Percentiles rank a stretch among this genome's conserved stretches.
Evolutionary conservation across 2,329 filamentous ascomycete species (phyloP).

Genomic region (Claviceps sp.): DNA sequence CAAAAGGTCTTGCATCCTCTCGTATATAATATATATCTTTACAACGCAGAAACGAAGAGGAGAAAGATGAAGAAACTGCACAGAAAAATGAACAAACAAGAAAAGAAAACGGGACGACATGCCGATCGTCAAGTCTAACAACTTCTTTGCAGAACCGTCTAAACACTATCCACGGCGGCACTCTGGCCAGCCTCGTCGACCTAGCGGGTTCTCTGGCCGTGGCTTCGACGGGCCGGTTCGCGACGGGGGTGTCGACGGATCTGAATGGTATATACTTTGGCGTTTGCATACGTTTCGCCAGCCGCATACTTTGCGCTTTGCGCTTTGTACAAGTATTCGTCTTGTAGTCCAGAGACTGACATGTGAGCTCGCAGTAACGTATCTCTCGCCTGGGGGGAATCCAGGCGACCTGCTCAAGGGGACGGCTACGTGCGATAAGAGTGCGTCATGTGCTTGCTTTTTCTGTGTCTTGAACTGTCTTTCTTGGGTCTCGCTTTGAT

Average conservation of each 20-base stretch:
- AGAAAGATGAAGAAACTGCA: not conserved
- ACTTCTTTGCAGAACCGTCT: constrained; percentile 49
- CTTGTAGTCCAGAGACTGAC: not conserved
- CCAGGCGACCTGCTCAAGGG: constrained; percentile 43
- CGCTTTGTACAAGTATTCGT: too few relatives aligned
- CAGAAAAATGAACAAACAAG: not conserved
- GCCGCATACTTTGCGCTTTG: too few relatives aligned
- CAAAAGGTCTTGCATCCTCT: too few relatives aligned
- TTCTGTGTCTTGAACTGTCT: not conserved
- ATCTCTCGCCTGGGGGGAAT: constrained; percentile 44
- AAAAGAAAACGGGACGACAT: not conserved
- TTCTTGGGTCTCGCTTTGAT: not conserved
- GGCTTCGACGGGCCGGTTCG: constrained; percentile 48
- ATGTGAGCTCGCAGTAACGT: constrained; percentile 40
- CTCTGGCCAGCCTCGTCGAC: constrained; percentile 63
- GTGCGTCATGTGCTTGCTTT: constrained; percentile 21
- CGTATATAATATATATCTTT: too few relatives aligned
- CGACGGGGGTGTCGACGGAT: constrained; percentile 52
- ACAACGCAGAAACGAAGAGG: not conserved
- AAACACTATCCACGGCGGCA: constrained; percentile 64
- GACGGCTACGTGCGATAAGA: constrained; percentile 48
- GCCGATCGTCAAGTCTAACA: too few relatives aligned
- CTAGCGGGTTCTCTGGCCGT: constrained; percentile 52
- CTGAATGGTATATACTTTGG: constrained; percentile 36
- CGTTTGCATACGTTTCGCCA: not conserved